These are phyloP conservation scores for Suillus cothurnatus DNA, from an alignment of 768 basidiomycete species.

Conservation along the genomic window DNA sequence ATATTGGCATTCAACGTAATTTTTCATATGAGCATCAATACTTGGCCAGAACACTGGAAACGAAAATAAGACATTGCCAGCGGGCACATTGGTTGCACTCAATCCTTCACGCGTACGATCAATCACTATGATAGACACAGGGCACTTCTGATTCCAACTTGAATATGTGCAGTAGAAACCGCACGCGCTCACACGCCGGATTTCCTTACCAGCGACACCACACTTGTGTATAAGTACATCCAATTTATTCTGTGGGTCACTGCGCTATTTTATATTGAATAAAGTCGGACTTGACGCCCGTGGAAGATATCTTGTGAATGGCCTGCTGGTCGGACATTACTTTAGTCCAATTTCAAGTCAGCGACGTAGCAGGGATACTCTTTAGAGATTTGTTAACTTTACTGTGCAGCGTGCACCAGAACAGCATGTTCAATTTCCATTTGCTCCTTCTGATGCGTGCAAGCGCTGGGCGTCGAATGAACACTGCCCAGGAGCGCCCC, in stretches of 20 bases:
- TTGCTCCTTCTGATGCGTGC: background rate
- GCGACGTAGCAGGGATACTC: background rate
- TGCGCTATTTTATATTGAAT: background rate
- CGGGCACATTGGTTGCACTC: background rate
- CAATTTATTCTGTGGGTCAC: background rate
- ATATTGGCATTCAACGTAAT: background rate
- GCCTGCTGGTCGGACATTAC: background rate
- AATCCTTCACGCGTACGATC: background rate
- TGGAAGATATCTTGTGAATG: background rate
- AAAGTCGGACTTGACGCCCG: background rate
- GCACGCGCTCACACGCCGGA: background rate
- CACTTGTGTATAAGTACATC: background rate
- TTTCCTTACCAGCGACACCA: background rate
- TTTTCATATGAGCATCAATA: background rate
- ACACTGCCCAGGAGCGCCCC: background rate
- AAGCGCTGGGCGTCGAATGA: background rate
- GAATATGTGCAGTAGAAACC: no score
- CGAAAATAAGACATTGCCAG: background rate
- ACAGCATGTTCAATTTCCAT: background rate
- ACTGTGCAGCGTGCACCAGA: no score
- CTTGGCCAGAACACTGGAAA: constrained; percentile 39
- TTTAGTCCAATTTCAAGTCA: background rate
- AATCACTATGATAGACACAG: no score
- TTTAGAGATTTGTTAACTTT: background rate
- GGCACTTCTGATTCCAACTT: background rate